A percentile compares a stretch with the other conserved stretches of the same genome.
Evolutionary conservation across 2,329 filamentous ascomycete species (phyloP).

Genomic region (Ophiostoma australiae): DNA sequence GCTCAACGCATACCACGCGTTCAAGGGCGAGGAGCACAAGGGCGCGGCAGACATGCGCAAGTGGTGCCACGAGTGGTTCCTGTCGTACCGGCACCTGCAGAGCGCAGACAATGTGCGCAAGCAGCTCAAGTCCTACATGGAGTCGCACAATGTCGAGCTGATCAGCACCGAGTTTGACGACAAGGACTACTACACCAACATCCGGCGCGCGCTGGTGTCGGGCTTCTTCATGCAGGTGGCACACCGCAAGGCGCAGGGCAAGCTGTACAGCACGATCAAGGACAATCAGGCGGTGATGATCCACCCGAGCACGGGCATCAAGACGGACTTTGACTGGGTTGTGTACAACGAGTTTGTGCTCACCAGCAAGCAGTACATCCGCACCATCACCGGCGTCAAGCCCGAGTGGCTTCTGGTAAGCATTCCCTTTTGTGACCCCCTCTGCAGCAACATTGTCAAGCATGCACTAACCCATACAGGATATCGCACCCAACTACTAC

Average conservation of each 20-base stretch:
- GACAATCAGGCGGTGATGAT: slow-evolving; percentile 91
- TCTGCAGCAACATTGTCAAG: slow-evolving; percentile 11
- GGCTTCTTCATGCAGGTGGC: slow-evolving; percentile 99
- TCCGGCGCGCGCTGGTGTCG: slow-evolving; percentile 81
- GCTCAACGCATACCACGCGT: slow-evolving; percentile 96
- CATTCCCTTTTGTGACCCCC: slow-evolving; percentile 19
- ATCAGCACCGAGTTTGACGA: slow-evolving; percentile 86
- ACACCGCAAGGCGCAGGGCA: slow-evolving; percentile 82
- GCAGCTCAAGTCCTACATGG: slow-evolving; percentile 95
- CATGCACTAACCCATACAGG: slow-evolving; percentile 45
- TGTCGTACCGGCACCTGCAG: slow-evolving; percentile 80
- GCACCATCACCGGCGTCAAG: slow-evolving; percentile 84
- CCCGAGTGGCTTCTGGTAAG: slow-evolving; percentile 90
- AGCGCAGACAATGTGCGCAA: slow-evolving; percentile 91
- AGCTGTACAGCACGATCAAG: slow-evolving; percentile 93
- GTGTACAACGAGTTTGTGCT: slow-evolving; percentile 98
- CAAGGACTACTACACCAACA: slow-evolving; percentile 98
- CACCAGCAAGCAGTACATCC: slow-evolving; percentile 96
- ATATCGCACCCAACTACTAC: slow-evolving; percentile 92
- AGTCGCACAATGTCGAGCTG: slow-evolving; percentile 79
- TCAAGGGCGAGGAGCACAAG: slow-evolving; percentile 69
- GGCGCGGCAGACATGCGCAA: slow-evolving; percentile 64
- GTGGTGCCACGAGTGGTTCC: slow-evolving; percentile 97
- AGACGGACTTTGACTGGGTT: slow-evolving; percentile 90
- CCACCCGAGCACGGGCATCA: slow-evolving; percentile 86